Percentiles rank a stretch among this genome's conserved stretches.
Conservation (phyloP, 1,139 yeast genomes). For the Candida sp. region DNA sequence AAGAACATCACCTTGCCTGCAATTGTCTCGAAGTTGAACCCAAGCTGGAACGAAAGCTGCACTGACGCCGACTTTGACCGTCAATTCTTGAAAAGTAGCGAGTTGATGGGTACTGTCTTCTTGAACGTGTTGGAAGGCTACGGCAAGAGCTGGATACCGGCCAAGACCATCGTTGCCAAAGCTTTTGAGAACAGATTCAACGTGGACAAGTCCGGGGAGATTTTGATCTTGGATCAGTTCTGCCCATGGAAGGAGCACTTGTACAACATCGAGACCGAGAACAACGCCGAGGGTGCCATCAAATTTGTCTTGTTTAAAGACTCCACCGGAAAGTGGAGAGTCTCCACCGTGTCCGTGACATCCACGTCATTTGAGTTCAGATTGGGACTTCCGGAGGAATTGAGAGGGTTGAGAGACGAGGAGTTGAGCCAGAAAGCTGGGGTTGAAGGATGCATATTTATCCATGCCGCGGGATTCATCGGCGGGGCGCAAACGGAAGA, state of each 20-base stretch:
- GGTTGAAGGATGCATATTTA: conserved; percentile 83
- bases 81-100: conserved; percentile 72
- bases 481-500: conserved; percentile 91
- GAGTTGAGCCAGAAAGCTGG: conserved; percentile 75
- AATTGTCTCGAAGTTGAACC: conserved; percentile 76
- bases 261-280: conserved; percentile 71
- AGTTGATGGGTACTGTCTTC: conserved; percentile 84
- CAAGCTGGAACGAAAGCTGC: conserved; percentile 76
- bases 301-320: conserved; percentile 85
- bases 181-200: conserved; percentile 63
- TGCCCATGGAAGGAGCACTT: conserved; percentile 98
- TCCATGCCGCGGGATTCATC: conserved; percentile 97
- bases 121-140: conserved; percentile 67
- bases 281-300: conserved; percentile 55
- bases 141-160: conserved; percentile 93
- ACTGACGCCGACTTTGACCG: conserved; percentile 70
- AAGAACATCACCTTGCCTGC: conserved; percentile 75
- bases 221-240: conserved; percentile 70
- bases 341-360: conserved; percentile 85
- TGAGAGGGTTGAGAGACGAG: conserved; percentile 96
- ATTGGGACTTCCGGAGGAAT: conserved; percentile 83
- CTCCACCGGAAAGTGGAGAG: conserved; percentile 77
- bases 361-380: conserved; percentile 84
- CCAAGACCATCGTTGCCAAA: conserved; percentile 73
- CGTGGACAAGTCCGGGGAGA: conserved; percentile 68